phyloP scores from a whole-genome alignment of 805 yeast species.

The Pichia kluyveri region DNA sequence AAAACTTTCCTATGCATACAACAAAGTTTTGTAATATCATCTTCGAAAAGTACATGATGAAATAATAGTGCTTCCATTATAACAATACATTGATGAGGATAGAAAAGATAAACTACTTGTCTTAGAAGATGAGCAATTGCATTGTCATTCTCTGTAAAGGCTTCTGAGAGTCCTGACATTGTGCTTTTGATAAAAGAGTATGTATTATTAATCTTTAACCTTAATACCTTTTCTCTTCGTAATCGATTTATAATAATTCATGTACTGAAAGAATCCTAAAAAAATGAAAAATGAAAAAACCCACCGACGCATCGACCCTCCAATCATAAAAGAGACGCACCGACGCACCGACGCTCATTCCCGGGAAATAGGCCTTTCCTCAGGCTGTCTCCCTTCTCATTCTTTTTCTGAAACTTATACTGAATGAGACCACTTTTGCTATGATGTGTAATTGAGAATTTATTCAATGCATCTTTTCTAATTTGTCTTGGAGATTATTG shows the following conservation, averaged over 20 bases:
- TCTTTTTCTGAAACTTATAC: no score
- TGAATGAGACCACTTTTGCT: background rate
- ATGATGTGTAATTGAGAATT: background rate
- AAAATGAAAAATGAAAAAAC: no score
- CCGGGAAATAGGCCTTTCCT: no score
- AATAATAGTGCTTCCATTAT: constrained; percentile 79
- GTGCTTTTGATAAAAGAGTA: background rate
- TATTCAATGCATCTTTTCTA: no score
- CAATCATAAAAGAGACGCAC: no score
- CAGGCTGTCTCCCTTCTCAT: no score
- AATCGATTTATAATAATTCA: no score
- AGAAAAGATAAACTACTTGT: constrained; percentile 80
- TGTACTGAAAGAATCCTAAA: no score
- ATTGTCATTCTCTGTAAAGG: constrained; percentile 8
- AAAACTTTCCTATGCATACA: constrained; percentile 84
- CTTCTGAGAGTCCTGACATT: constrained; percentile 7
- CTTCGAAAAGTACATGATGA: constrained; percentile 88
- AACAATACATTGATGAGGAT: constrained; percentile 72
- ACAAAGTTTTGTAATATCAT: constrained; percentile 72
- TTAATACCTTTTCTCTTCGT: no score
- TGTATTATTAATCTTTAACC: no score
- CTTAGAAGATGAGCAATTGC: constrained; percentile 40
- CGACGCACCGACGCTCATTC: background rate
- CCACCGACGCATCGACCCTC: background rate
- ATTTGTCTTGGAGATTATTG: no score